Base-by-base conservation (phyloP, 106 monocot genomes). In the Dendrobium officinale region DNA sequence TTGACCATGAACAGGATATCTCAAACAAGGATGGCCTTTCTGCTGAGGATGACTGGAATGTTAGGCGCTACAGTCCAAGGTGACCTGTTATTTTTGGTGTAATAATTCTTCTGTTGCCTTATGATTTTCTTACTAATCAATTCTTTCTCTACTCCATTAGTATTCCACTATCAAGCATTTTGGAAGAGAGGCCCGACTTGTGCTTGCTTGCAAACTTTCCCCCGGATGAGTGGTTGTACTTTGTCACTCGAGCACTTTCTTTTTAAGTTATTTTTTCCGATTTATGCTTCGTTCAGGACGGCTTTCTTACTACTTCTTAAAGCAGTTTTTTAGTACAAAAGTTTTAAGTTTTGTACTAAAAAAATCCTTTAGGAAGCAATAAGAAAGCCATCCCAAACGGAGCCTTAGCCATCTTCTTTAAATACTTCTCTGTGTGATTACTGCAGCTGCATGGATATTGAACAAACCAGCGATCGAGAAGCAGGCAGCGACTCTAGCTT, bases 21-120 rank as follows among this genome's bases (percentile, higher is more conserved):
- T 92, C 92, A 8, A 89, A 92, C 54, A 89, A 85, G 73, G 85
- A 92, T 72, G 91, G 91, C 10, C 83, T 92, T 66, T 87, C 89
- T 27, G 74, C 84, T 43, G 82, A 84, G 9, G 82, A 73, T 22
- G 87, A 89, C 74, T 92, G 89, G 87, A 87, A 87, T 58, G 42
- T 82, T 37, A 73, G 89, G 59, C 78, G 83, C 45, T 80, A 87
- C 43, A 55, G 33, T 75, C 81, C 78, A 75, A 87, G 92, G 92
- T 92, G 82, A 73, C 56, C 11, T 42, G 10, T 20, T 74, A 13
- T 20, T 74, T 44, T 74, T 78, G 0, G 42, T 20, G 1, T 6
- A 42, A 74, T 43, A 42, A 74, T 43, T 74, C 9, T 74, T 74
- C 6, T 74, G 19, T 3, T 17, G 37, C 10, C 15, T 70, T 33